Percentiles rank a stretch among this genome's conserved stretches.
These are phyloP conservation scores for Verbascum thapsus DNA, from an alignment of 257 asterid genomes.

Conservation along the genomic window DNA sequence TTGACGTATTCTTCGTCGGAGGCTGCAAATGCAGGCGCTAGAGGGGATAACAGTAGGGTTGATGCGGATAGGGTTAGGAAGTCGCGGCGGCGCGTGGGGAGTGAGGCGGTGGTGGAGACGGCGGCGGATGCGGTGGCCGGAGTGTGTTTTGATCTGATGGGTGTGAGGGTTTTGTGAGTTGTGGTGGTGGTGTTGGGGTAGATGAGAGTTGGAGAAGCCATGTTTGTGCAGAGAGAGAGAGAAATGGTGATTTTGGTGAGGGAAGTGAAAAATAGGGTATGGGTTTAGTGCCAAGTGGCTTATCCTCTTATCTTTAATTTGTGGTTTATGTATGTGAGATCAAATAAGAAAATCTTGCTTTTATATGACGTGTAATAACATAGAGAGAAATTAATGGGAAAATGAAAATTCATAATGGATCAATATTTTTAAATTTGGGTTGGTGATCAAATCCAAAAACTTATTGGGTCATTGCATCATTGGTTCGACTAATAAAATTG, in stretches of 20 bases:
- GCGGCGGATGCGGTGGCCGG: constrained; percentile 24
- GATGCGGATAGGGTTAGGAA: constrained; percentile 55
- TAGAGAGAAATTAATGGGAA: too few species aligned
- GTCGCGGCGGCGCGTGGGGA: constrained; percentile 51
- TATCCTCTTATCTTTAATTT: constrained; percentile 70
- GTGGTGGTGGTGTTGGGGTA: constrained; percentile 55
- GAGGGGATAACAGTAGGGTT: constrained; percentile 36
- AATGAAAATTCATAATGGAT: too few species aligned
- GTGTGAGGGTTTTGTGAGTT: constrained; percentile 45
- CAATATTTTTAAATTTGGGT: too few species aligned
- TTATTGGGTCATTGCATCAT: too few species aligned
- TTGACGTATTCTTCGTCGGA: constrained; percentile 74
- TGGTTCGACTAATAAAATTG: too few species aligned
- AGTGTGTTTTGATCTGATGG: constrained; percentile 43
- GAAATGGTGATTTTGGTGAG: constrained; percentile 15
- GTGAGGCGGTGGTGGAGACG: constrained; percentile 19
- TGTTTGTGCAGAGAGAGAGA: constrained; percentile 24
- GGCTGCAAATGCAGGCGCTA: constrained; percentile 46
- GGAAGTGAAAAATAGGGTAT: constrained; percentile 31
- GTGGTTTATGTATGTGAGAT: constrained; percentile 52
- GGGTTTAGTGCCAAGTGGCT: constrained; percentile 59
- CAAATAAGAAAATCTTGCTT: constrained; percentile 2
- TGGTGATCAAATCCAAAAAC: too few species aligned
- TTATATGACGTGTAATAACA: too few species aligned
- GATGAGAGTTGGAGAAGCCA: constrained; percentile 72